These are phyloP conservation scores for Endoconidiophora laricicola DNA, from an alignment of 2,329 filamentous ascomycete species.

Conservation along the genomic window DNA sequence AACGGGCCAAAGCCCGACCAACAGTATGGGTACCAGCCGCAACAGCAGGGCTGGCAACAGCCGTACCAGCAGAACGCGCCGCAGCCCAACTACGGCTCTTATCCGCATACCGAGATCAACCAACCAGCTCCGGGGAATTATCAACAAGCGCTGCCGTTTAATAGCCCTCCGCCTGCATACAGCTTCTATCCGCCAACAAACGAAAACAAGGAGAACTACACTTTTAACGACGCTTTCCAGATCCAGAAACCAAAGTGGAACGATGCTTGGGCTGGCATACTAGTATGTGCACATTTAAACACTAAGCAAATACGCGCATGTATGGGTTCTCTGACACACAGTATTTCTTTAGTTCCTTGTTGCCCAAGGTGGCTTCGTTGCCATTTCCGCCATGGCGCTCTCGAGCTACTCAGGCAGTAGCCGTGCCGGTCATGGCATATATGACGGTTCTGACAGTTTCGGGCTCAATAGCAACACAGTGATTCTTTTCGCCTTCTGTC, in stretches of 20 bases:
- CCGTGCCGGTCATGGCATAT: constrained; percentile 65
- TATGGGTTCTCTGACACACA: neutral
- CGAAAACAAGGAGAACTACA: constrained; percentile 30
- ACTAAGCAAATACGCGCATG: too few relatives aligned
- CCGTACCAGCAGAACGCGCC: constrained; percentile 18
- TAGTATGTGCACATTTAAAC: constrained; percentile 32
- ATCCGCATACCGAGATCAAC: constrained; percentile 12
- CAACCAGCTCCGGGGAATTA: constrained; percentile 14
- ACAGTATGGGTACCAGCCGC: constrained; percentile 14
- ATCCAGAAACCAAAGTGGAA: constrained; percentile 75
- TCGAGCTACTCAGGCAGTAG: constrained; percentile 61
- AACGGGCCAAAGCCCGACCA: constrained; percentile 6
- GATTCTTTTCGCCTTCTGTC: constrained; percentile 65
- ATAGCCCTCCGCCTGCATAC: constrained; percentile 20
- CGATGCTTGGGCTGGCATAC: constrained; percentile 72
- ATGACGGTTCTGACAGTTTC: constrained; percentile 47
- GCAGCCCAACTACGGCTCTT: constrained; percentile 15
- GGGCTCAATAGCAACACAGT: constrained; percentile 68
- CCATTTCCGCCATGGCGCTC: constrained; percentile 58
- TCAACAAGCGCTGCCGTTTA: constrained; percentile 17
- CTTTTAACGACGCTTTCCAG: constrained; percentile 70
- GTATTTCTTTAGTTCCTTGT: constrained; percentile 40
- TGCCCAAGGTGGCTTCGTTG: constrained; percentile 57
- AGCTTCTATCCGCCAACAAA: constrained; percentile 23
- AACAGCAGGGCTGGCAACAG: constrained; percentile 17